Conservation (phyloP, 1,284 basidiomycete genomes). For the Papiliotrema nemorosa region DNA sequence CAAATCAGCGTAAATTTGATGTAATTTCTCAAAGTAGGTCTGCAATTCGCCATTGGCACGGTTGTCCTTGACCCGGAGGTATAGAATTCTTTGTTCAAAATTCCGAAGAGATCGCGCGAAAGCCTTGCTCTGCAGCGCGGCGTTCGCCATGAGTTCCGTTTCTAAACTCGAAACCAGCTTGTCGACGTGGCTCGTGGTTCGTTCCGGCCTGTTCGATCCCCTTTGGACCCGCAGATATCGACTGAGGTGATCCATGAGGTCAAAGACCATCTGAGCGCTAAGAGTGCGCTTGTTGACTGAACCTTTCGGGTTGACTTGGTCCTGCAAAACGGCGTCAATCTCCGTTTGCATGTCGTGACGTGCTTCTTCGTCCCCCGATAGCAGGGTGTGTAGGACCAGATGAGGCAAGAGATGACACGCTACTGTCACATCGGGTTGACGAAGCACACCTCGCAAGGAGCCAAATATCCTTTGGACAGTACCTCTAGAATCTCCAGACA, state of each 20-base stretch:
- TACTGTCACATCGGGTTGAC: slow-evolving; percentile 85
- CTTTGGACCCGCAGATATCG: slow-evolving; percentile 71
- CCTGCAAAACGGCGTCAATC: slow-evolving; percentile 75
- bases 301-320: slow-evolving; percentile 70
- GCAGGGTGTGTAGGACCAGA: slow-evolving; percentile 78
- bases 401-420: slow-evolving; percentile 90
- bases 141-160: slow-evolving; percentile 84
- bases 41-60: slow-evolving; percentile 58
- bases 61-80: slow-evolving; percentile 53
- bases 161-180: slow-evolving; percentile 78
- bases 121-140: slow-evolving; percentile 88
- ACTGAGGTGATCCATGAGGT: slow-evolving; percentile 90
- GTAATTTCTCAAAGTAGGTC: slow-evolving; percentile 81
- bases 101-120: slow-evolving; percentile 93
- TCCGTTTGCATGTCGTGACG: slow-evolving; percentile 68
- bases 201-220: slow-evolving; percentile 22
- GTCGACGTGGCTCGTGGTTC: slow-evolving; percentile 55
- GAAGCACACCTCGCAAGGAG: slow-evolving; percentile 73
- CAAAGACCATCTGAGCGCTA: slow-evolving; percentile 91
- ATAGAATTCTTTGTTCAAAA: slow-evolving; percentile 74
- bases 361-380: slow-evolving; percentile 67
- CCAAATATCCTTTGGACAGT: slow-evolving; percentile 62
- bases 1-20: slow-evolving; percentile 92
- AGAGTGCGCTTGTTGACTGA: slow-evolving; percentile 73
- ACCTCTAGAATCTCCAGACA: slow-evolving; percentile 32